phyloP scores from a whole-genome alignment of 2,329 filamentous ascomycete species.

The Trichoderma polysporum region DNA sequence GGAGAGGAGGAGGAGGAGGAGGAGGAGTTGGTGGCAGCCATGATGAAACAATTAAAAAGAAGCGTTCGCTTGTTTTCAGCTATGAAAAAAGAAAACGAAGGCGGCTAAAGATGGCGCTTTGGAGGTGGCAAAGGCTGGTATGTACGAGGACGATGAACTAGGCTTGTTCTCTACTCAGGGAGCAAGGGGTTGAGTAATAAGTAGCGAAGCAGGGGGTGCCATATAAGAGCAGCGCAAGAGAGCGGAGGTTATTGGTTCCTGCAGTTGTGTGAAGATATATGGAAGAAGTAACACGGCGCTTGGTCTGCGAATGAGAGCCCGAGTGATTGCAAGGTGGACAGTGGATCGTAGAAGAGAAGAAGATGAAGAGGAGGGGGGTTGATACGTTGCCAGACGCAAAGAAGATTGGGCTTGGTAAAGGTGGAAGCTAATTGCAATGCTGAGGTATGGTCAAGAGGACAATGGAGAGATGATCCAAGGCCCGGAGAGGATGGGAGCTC shows the following conservation, averaged over 20 bases:
- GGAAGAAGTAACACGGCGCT: background rate
- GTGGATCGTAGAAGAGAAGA: background rate
- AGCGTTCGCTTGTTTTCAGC: background rate
- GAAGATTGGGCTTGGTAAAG: background rate
- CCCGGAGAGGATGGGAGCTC: background rate
- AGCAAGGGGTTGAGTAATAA: background rate
- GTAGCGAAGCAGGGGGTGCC: background rate
- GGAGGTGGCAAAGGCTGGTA: background rate
- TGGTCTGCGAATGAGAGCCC: background rate
- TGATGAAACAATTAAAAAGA: background rate
- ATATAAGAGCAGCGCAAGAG: background rate
- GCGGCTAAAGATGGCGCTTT: background rate
- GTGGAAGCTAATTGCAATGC: background rate
- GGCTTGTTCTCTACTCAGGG: background rate
- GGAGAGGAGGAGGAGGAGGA: background rate
- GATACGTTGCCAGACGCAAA: background rate
- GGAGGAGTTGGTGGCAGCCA: background rate
- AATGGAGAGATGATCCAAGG: constrained; percentile 7
- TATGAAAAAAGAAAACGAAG: background rate
- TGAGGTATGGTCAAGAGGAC: background rate
- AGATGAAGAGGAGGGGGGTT: background rate
- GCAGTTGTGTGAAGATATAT: background rate
- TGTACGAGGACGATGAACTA: background rate
- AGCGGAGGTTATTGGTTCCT: background rate
- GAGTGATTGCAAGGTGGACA: background rate